Evolutionary conservation across 2,329 filamentous ascomycete genomes (phyloP).

Genomic region (Amauroascus verrucosus): DNA sequence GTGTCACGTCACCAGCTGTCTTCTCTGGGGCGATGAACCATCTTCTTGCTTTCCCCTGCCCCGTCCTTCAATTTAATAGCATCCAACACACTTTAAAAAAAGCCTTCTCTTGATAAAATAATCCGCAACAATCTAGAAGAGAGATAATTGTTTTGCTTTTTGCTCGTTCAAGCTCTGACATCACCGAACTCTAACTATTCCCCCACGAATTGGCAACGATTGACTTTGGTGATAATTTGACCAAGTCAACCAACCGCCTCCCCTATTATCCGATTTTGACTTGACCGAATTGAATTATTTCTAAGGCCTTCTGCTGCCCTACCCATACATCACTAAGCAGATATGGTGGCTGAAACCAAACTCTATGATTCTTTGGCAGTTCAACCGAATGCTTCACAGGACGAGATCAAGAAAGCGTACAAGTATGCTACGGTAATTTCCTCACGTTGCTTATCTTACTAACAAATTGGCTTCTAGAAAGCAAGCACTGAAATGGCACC

Average conservation of each 20-base stretch:
- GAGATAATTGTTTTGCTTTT: background rate
- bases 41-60: background rate
- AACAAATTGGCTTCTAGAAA: slow-evolving; percentile 47
- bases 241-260: background rate
- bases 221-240: background rate
- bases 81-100: too few species aligned
- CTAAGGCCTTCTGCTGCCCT: background rate
- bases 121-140: background rate
- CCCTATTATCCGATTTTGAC: background rate
- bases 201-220: background rate
- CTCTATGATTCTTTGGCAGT: slow-evolving; percentile 80
- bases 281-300: too few species aligned
- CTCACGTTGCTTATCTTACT: background rate
- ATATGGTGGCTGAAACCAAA: slow-evolving; percentile 90
- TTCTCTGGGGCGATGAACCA: background rate
- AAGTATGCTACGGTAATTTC: slow-evolving; percentile 43
- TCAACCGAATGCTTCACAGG: slow-evolving; percentile 69
- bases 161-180: slow-evolving; percentile 5
- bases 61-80: too few species aligned
- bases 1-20: slow-evolving; percentile 1
- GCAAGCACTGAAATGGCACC: slow-evolving; percentile 81
- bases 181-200: slow-evolving; percentile 4
- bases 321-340: slow-evolving; percentile 22
- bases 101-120: background rate
- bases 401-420: slow-evolving; percentile 96